Evolutionary conservation across 768 basidiomycete genomes (phyloP).

Genomic region (Tricholoma terreum): DNA sequence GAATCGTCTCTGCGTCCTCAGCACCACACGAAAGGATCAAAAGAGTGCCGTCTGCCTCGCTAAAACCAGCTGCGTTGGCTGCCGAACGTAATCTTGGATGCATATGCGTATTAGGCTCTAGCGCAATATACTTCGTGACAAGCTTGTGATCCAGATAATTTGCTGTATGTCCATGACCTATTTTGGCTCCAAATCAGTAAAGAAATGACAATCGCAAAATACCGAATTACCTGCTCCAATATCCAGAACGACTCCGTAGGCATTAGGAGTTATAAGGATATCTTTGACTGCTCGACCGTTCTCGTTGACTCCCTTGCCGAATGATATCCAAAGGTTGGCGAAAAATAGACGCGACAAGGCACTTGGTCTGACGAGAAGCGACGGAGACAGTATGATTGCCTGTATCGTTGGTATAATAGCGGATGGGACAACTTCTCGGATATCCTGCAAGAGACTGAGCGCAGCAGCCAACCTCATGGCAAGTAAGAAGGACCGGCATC

Average conservation of each 20-base stretch:
- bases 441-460: conserved; percentile 40
- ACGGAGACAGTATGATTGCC: conserved; percentile 38
- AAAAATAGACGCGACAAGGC: conserved; percentile 55
- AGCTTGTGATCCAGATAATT: conserved; percentile 47
- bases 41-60: conserved; percentile 47
- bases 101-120: conserved; percentile 71
- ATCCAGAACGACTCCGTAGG: conserved; percentile 64
- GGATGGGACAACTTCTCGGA: conserved; percentile 35
- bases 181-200: not conserved
- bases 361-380: conserved; percentile 42
- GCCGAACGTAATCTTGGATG: conserved; percentile 33
- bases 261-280: conserved; percentile 48
- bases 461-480: conserved; percentile 48
- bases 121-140: conserved; percentile 64
- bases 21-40: conserved; percentile 63
- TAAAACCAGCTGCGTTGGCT: conserved; percentile 2
- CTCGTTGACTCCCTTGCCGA: conserved; percentile 47
- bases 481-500: not conserved
- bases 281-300: conserved; percentile 39
- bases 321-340: conserved; percentile 51
- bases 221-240: conserved; percentile 11
- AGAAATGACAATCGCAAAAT: not conserved
- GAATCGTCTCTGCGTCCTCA: conserved; percentile 50
- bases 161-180: conserved; percentile 63
- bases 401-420: conserved; percentile 45